Evolutionary conservation across 768 basidiomycete genomes (phyloP), one percentile per base, ranked within the genome.

Genomic region (Ephemerocybe angulata): DNA sequence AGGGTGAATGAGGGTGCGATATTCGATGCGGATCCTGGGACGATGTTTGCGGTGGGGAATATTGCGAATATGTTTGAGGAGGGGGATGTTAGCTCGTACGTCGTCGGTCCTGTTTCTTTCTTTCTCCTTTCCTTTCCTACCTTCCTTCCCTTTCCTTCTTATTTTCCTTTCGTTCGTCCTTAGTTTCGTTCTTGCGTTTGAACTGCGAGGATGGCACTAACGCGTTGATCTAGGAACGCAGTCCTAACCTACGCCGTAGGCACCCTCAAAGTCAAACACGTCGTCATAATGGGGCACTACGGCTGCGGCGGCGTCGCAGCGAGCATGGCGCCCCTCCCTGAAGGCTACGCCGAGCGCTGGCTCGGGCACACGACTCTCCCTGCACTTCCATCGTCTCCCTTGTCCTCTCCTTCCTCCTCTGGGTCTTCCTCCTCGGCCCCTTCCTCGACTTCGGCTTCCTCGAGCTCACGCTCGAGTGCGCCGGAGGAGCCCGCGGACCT

Each of bases 61-160:
- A 68, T 71, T 49, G 68, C 70, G 15, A 71, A 69, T 56, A 60
- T 64, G 21, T 69, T 67, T 54, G 65, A 68, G 29, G 66, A 69
- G 46, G 54, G 52, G 17, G 70, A 71, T 54, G 21, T 56, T 11
- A 68, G 64, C 52, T 67, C 66, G 68, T 70, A 40, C 58, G 67
- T 63, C 22, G 12, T 35, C 33, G n/a, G n/a, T n/a, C n/a, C n/a
- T n/a, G n/a, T n/a, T n/a, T n/a, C n/a, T n/a, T n/a, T n/a, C 17
- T 35, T 17, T 35, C 33, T 35, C 17, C 33, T 35, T 44, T 44
- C 2, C 21, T 3, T 44, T 22, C 22, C 13, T 21, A 27, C 25
- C 25, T 44, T 27, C 4, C 2, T 44, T 44, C 6, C 4, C 43
- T 22, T 27, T 13, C 7, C 25, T 44, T 44, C 25, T n/a, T n/a